These are phyloP conservation scores for Nicotiana tomentosiformis DNA, from an alignment of 257 asterid species.

Conservation along the genomic window DNA sequence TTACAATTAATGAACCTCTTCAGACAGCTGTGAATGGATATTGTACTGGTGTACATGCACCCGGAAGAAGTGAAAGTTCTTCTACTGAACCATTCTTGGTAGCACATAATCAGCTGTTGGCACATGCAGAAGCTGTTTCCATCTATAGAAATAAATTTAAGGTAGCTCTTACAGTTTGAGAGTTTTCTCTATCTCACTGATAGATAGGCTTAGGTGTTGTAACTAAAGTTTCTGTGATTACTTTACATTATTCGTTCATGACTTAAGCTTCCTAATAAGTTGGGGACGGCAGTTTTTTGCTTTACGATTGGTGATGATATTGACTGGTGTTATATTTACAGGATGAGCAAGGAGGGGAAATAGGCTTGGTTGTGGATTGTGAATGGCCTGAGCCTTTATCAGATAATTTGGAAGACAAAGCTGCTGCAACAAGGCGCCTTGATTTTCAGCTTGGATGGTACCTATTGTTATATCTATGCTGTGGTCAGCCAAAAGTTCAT, in stretches of 20 bases:
- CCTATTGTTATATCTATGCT: neutral
- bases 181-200: neutral
- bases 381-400: constrained; percentile 54
- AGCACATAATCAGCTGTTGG: constrained; percentile 43
- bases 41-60: constrained; percentile 41
- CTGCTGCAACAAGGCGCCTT: constrained; percentile 46
- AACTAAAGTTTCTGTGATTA: neutral
- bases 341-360: constrained; percentile 46
- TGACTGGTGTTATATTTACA: constrained; percentile 12
- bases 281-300: neutral
- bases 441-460: constrained; percentile 70
- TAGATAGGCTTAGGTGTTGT: neutral
- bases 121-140: constrained; percentile 45
- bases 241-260: neutral
- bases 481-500: neutral
- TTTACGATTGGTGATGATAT: neutral
- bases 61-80: constrained; percentile 39
- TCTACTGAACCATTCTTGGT: constrained; percentile 35
- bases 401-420: constrained; percentile 33
- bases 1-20: constrained; percentile 54
- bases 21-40: constrained; percentile 52
- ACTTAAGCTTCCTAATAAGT: neutral
- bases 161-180: constrained; percentile 17
- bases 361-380: constrained; percentile 49
- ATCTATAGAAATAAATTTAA: constrained; percentile 37